phyloP scores from a whole-genome alignment of 169 alveolate genomes.

The Plasmodium yoelii region DNA sequence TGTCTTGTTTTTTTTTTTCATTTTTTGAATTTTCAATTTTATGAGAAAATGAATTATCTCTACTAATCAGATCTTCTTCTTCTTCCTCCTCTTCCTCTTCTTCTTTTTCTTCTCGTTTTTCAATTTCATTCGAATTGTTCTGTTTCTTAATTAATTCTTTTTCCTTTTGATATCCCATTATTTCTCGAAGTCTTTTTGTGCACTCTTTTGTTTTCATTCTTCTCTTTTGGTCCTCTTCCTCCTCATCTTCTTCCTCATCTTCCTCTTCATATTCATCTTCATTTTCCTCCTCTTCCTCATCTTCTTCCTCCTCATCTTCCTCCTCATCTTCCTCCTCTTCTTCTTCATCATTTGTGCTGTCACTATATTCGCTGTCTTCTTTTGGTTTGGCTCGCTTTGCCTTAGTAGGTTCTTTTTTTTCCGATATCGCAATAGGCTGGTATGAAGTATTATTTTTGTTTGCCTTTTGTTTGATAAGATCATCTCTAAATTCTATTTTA shows the following conservation, averaged over 20 bases:
- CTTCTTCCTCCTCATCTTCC: slow-evolving; percentile 1
- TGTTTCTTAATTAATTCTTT: not conserved
- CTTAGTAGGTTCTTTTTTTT: no score
- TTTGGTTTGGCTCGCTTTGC: no score
- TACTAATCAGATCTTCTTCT: not conserved
- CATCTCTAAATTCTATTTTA: slow-evolving; percentile 78
- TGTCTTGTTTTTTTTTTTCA: no score
- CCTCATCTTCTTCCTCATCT: not conserved
- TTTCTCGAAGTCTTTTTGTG: slow-evolving; percentile 7
- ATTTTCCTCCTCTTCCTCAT: slow-evolving; percentile 5
- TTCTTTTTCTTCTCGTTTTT: not conserved
- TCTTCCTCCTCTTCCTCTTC: not conserved
- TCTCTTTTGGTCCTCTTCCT: not conserved
- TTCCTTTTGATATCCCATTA: slow-evolving; percentile 23
- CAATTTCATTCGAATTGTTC: not conserved
- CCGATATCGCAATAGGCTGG: no score
- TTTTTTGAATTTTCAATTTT: no score
- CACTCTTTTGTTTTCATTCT: not conserved
- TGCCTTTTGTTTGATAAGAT: slow-evolving; percentile 43
- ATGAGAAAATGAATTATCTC: no score
- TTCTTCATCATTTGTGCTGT: slow-evolving; percentile 13
- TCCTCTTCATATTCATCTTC: slow-evolving; percentile 11
- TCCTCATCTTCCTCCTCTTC: slow-evolving; percentile 13
- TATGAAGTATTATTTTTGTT: not conserved
- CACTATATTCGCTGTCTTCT: not conserved